Base-by-base conservation (phyloP, 371 early-diverging fungal genomes). In the Phascolomyces articulosus region DNA sequence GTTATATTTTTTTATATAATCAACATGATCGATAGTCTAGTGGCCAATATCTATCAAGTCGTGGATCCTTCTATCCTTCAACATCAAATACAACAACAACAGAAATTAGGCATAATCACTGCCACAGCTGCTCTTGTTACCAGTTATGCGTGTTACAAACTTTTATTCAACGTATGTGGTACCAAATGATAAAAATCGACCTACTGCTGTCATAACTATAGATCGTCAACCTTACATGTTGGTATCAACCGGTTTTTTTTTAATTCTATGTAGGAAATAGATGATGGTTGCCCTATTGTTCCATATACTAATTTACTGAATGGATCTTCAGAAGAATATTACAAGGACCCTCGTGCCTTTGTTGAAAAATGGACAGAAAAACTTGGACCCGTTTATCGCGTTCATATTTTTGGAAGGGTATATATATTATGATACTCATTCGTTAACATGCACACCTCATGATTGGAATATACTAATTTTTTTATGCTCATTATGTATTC, bases 341-440 rank as follows among this genome's bases (percentile, higher is more conserved):
- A 67, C 23, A 31, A 24, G n/a, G 21, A 72, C 31, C 71, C 72
- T 8, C 18, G 24, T 3, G 65, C 40, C 10, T 72, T 78, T 47
- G 58, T 66, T 6, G 70, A 55, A 48, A 65, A 69, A 27, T 61
- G 55, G 47, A 62, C 64, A 2, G 47, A 70, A 10, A 55, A 70
- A 20, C 66, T 62, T 31, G 78, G 78, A 0, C 64, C 64, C 16
- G 63, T 67, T 4, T 74, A 65, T 26, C 70, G 69, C 41, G 68
- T 63, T 47, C 65, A 74, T 51, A n/a, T 78, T 4, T 70, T 70
- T 55, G 78, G 78, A n/a, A n/a, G 66, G 38, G 62, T 66, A 68
- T 10, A 16, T 40, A 0, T 34, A 1, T 34, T 34, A 1, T 34
- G 0, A 34, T 15, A 8, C 16, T 4, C n/a, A 13, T n/a, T n/a